Conservation (phyloP, 2,329 filamentous ascomycete genomes). For the Botrytis byssoidea region DNA sequence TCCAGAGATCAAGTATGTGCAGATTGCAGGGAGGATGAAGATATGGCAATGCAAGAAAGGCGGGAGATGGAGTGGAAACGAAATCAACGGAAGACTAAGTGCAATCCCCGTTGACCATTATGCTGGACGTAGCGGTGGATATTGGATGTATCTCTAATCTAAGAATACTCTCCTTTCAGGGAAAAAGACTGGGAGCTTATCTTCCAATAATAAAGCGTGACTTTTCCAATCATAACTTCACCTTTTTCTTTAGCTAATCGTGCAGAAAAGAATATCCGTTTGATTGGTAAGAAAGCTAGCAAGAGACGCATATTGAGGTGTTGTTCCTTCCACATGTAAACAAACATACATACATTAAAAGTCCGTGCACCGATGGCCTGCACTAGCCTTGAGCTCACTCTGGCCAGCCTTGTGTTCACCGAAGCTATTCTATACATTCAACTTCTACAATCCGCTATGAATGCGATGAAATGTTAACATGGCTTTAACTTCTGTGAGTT, state of each 20-base stretch:
- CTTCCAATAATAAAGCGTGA: background rate
- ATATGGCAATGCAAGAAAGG: background rate
- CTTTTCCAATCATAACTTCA: background rate
- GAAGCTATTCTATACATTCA: background rate
- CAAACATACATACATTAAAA: background rate
- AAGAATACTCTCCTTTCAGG: background rate
- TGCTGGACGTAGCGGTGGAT: background rate
- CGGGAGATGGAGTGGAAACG: background rate
- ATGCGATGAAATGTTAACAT: slow-evolving; percentile 23
- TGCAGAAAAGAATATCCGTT: background rate
- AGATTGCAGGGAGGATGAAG: background rate
- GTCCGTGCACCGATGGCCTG: slow-evolving; percentile 13
- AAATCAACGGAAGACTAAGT: background rate
- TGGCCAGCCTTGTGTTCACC: slow-evolving; percentile 16
- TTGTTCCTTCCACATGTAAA: background rate
- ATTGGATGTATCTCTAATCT: background rate
- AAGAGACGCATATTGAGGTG: background rate
- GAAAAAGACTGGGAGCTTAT: background rate
- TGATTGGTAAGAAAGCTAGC: background rate
- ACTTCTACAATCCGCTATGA: slow-evolving; percentile 11
- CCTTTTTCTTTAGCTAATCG: background rate
- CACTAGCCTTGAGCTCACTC: slow-evolving; percentile 20
- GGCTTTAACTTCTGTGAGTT: slow-evolving; percentile 34
- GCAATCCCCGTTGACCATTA: background rate
- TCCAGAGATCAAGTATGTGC: background rate